Conservation (phyloP, 129 eudicot genomes). For the Calendula officinalis region DNA sequence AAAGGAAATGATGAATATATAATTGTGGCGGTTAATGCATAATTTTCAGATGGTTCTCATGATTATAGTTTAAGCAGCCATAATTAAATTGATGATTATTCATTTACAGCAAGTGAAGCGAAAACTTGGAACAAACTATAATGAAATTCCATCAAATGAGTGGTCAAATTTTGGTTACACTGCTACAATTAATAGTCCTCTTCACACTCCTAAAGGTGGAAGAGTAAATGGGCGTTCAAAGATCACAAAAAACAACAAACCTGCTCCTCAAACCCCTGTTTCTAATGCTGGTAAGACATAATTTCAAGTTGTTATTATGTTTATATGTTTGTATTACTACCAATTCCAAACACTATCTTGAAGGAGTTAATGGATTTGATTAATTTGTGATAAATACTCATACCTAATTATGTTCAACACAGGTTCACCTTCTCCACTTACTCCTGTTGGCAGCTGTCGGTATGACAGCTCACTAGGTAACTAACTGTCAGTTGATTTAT, state of each 20-base stretch:
- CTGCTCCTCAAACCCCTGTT: slow-evolving; percentile 72
- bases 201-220: slow-evolving; percentile 75
- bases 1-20: not conserved
- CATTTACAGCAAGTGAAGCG: slow-evolving; percentile 62
- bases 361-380: not conserved
- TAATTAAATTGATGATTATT: slow-evolving; percentile 7
- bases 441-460: slow-evolving; percentile 87
- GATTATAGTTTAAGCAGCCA: not conserved
- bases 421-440: slow-evolving; percentile 81
- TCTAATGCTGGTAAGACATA: slow-evolving; percentile 63
- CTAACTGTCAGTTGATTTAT: not conserved
- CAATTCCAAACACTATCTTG: not conserved
- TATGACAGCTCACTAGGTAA: slow-evolving; percentile 91
- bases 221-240: slow-evolving; percentile 50
- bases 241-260: slow-evolving; percentile 47
- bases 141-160: slow-evolving; percentile 54
- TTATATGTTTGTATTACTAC: slow-evolving; percentile 9
- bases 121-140: slow-evolving; percentile 44
- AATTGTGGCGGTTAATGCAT: not conserved
- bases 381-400: too few species aligned
- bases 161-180: slow-evolving; percentile 44
- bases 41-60: slow-evolving; percentile 5
- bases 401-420: slow-evolving; percentile 26
- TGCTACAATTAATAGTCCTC: slow-evolving; percentile 51
- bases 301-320: not conserved